Base-by-base conservation (phyloP, 2,329 filamentous ascomycete genomes). In the Amesomyces nigricolor region DNA sequence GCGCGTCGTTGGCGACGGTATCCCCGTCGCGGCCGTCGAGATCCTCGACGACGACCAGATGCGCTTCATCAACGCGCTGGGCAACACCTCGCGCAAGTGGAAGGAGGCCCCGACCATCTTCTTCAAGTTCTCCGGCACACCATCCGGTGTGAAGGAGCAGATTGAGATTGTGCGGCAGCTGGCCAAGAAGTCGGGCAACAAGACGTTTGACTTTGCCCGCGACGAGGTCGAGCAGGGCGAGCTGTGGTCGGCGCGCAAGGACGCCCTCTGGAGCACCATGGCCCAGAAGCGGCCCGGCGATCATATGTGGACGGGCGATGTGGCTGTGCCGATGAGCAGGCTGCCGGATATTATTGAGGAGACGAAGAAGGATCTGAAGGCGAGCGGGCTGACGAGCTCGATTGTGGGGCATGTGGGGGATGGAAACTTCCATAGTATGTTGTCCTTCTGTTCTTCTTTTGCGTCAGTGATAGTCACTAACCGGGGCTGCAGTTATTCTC, bases 21-120 rank as follows among this genome's bases (percentile, higher is more conserved):
- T 96, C 10, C 89, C 88, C 30, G 85, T 96, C 42, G 91, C 91
- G 0, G 91, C 91, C n/a, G 84, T 96, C 43, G 91, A 96, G 73
- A 87, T 96, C 56, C 77, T 96, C 29, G 91, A 96, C 72, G 91
- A 95, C 67, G 86, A 91, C 55, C 91, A 95, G 74, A 96, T 96
- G 81, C 75, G 73, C 63, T 80, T 78, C 67, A 83, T 86, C 72
- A 85, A 86, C 72, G 75, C 79, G 29, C 81, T 84, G 0, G 85
- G 86, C 26, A 78, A 76, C 67, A 91, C 88, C 1, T 75, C 77
- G 37, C 81, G 84, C 58, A 71, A 71, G 8, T 92, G 88, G 88
- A 76, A 77, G 51, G 87, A 89, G 71, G 79, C 78, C 2, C 87
- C 89, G 0, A 91, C 88, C 0, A 76, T 92, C 6, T 91, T 92